These are phyloP conservation scores for Candida bentonensis DNA, from an alignment of 805 yeast genomes.

Conservation along the genomic window DNA sequence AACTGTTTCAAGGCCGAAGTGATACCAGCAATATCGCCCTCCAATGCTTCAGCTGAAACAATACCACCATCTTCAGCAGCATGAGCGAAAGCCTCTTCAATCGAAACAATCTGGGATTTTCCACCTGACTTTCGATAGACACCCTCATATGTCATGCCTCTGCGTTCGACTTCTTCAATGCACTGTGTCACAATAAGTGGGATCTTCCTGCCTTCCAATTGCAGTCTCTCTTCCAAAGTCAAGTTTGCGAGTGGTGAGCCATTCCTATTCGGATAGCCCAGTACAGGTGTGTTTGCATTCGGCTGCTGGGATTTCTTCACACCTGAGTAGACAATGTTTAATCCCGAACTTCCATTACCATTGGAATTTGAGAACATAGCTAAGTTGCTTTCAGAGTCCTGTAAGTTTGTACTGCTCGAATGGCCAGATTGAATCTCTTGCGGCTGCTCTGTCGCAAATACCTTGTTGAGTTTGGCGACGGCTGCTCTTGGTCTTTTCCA, in stretches of 20 bases:
- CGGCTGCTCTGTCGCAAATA: slow-evolving; percentile 16
- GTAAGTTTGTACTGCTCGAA: not conserved
- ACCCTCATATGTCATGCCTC: slow-evolving; percentile 74
- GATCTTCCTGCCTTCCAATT: slow-evolving; percentile 42
- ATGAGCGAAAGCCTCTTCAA: slow-evolving; percentile 26
- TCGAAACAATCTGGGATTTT: slow-evolving; percentile 43
- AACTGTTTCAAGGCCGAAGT: slow-evolving; percentile 81
- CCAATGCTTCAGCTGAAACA: slow-evolving; percentile 20
- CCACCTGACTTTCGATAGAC: slow-evolving; percentile 85
- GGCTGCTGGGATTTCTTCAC: not conserved
- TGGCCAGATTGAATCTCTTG: slow-evolving; percentile 2
- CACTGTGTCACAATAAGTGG: slow-evolving; percentile 67
- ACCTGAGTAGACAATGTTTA: not conserved
- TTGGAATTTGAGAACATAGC: not conserved
- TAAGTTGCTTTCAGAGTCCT: not conserved
- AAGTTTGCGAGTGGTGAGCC: slow-evolving; percentile 25
- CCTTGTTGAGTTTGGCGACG: slow-evolving; percentile 22
- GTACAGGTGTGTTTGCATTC: not conserved
- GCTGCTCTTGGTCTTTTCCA: slow-evolving; percentile 25
- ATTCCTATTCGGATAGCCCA: not conserved
- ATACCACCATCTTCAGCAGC: slow-evolving; percentile 19
- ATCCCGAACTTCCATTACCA: not conserved
- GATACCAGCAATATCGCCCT: slow-evolving; percentile 72
- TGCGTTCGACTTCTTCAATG: slow-evolving; percentile 57
- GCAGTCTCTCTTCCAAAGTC: slow-evolving; percentile 49